phyloP scores from a whole-genome alignment of 2,329 filamentous ascomycete genomes.

The Didymella exigua region DNA sequence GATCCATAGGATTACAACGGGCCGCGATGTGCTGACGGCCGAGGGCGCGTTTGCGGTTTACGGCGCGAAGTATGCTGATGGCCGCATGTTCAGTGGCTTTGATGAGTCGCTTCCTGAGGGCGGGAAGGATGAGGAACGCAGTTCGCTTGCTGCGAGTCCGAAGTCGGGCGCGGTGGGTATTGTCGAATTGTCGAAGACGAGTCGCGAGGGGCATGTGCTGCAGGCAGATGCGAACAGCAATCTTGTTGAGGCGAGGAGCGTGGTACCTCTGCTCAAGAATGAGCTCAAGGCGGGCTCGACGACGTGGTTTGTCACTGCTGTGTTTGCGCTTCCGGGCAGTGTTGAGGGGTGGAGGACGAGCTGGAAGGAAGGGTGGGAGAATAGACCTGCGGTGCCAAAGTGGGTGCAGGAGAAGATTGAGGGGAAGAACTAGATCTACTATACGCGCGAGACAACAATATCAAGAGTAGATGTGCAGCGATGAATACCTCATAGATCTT shows the following conservation, averaged over 20 bases:
- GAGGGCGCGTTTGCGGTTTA: constrained; percentile 77
- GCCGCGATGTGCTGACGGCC: constrained; percentile 68
- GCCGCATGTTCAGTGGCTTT: constrained; percentile 57
- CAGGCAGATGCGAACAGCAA: constrained; percentile 82
- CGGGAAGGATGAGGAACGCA: constrained; percentile 30
- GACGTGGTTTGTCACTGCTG: constrained; percentile 71
- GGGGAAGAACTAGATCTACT: not conserved
- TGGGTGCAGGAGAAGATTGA: constrained; percentile 59
- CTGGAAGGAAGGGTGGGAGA: constrained; percentile 61
- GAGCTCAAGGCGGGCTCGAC: constrained; percentile 63
- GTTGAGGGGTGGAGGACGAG: constrained; percentile 55
- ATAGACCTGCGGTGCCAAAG: constrained; percentile 61
- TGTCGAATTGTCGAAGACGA: constrained; percentile 49
- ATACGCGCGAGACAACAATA: not conserved
- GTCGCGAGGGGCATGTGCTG: constrained; percentile 67
- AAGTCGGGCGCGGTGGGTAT: constrained; percentile 59
- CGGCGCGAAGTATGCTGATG: constrained; percentile 64
- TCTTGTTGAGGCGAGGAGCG: constrained; percentile 71
- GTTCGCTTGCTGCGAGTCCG: constrained; percentile 53
- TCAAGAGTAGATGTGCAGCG: not conserved
- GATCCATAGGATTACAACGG: constrained; percentile 65
- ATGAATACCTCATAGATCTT: too few relatives aligned
- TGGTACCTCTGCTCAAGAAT: constrained; percentile 71
- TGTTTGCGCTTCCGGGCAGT: constrained; percentile 71
- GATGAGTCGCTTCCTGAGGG: constrained; percentile 51